Evolutionary conservation across 164 flowering plant species (phyloP).

Genomic region (Kalanchoe fedtschenkoi): DNA sequence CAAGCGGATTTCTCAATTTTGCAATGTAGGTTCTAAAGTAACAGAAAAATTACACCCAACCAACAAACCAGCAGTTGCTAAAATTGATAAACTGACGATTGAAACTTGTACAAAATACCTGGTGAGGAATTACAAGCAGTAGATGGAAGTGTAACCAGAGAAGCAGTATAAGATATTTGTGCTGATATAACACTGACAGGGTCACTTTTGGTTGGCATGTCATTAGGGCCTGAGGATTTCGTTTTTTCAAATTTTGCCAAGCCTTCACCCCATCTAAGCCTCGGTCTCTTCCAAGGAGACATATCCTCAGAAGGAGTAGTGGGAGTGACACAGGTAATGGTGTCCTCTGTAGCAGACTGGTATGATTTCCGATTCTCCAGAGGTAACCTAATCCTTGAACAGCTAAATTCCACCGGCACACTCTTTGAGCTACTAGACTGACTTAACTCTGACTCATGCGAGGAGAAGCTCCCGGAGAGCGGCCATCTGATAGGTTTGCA

Average conservation of each 20-base stretch:
- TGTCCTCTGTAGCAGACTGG: background rate
- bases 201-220: slow-evolving; percentile 21
- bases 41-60: background rate
- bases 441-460: background rate
- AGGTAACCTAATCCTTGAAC: background rate
- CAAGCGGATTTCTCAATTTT: background rate
- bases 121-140: slow-evolving; percentile 84
- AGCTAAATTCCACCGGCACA: background rate
- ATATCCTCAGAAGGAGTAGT: background rate
- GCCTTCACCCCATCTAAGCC: slow-evolving; percentile 1
- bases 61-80: background rate
- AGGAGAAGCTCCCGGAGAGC: slow-evolving; percentile 1
- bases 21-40: background rate
- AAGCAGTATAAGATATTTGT: slow-evolving; percentile 53
- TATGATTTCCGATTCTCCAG: background rate
- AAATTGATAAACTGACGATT: background rate
- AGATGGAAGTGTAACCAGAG: slow-evolving; percentile 83
- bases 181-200: slow-evolving; percentile 34
- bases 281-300: slow-evolving; percentile 1
- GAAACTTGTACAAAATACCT: slow-evolving; percentile 23
- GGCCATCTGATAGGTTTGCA: background rate
- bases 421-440: background rate
- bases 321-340: slow-evolving; percentile 2
- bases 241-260: slow-evolving; percentile 3
- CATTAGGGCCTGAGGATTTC: slow-evolving; percentile 39